Evolutionary conservation across 1,284 basidiomycete species (phyloP).

Genomic region (Rhodotorula sp.): DNA sequence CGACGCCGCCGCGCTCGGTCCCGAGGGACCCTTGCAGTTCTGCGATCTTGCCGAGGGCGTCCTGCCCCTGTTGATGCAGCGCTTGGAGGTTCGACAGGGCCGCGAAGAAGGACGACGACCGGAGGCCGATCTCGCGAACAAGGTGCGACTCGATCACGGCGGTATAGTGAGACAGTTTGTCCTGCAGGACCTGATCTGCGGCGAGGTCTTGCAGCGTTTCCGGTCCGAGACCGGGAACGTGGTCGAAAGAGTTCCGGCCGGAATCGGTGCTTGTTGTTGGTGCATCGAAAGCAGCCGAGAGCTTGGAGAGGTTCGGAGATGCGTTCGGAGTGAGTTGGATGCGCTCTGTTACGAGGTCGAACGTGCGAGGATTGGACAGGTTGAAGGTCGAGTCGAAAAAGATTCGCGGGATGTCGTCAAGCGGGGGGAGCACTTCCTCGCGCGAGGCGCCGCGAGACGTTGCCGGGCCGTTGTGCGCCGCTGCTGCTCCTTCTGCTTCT

Average conservation of each 20-base stretch:
- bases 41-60: slow-evolving; percentile 73
- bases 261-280: background rate
- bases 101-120: slow-evolving; percentile 92
- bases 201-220: slow-evolving; percentile 49
- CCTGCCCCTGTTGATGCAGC: slow-evolving; percentile 80
- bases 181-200: slow-evolving; percentile 69
- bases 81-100: slow-evolving; percentile 91
- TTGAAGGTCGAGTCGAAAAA: slow-evolving; percentile 80
- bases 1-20: slow-evolving; percentile 63
- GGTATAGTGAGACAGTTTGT: slow-evolving; percentile 86
- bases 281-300: background rate
- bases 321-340: slow-evolving; percentile 37
- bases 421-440: slow-evolving; percentile 58
- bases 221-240: slow-evolving; percentile 36
- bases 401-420: slow-evolving; percentile 73
- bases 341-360: slow-evolving; percentile 72
- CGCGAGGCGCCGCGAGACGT: slow-evolving; percentile 26
- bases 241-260: slow-evolving; percentile 40
- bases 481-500: background rate
- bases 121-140: slow-evolving; percentile 83
- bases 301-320: slow-evolving; percentile 1
- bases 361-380: slow-evolving; percentile 79
- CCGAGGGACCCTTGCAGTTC: slow-evolving; percentile 67
- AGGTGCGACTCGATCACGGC: slow-evolving; percentile 95
- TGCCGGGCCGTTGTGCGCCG: background rate